Evolutionary conservation across 148 eudicot species (phyloP), one percentile per base, ranked within the genome.

Genomic region (Camellia granthamiana): DNA sequence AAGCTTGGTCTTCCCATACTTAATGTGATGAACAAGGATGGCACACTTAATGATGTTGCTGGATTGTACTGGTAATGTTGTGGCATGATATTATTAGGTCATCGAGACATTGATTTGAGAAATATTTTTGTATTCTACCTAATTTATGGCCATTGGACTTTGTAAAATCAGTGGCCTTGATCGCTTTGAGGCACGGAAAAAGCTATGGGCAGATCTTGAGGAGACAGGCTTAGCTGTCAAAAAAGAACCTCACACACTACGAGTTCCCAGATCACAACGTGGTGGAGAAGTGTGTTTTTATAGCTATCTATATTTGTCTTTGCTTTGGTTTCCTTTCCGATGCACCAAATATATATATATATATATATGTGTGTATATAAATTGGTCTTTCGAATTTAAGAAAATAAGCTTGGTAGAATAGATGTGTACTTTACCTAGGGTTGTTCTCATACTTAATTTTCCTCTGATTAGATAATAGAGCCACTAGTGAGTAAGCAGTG

Each of bases 401-500:
- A 41, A 73, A 55, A 68, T 42, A 68, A 56, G 67, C 10, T 77
- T 60, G 49, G 64, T 42, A 23, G 59, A 73, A 72, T 70, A 72
- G 76, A 59, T 42, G 52, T 6, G 43, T 72, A 30, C 21, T 44
- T 58, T 71, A 16, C 7, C 42, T 63, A 43, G 67, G 1, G 16
- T 78, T 52, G 52, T 78, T 68, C 80, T 80, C 47, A 73, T 74
- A 70, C 21, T 11, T 38, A 76, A 47, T 70, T 68, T 70, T 81
- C 21, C 63, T 66, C 62, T 73, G 68, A 80, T 66, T 81, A 95
- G 98, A 91, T 95, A 82, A 95, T 95, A 51, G 99, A 95, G 89
- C 99, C 99, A 71, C 79, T 95, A 52, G 94, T 95, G 60, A 95
- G 99, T 89, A 95, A 95, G 86, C 99, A 95, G 72, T 95, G 99